These are phyloP conservation scores for Striga asiatica DNA, from an alignment of 257 asterid genomes.

Conservation along the genomic window DNA sequence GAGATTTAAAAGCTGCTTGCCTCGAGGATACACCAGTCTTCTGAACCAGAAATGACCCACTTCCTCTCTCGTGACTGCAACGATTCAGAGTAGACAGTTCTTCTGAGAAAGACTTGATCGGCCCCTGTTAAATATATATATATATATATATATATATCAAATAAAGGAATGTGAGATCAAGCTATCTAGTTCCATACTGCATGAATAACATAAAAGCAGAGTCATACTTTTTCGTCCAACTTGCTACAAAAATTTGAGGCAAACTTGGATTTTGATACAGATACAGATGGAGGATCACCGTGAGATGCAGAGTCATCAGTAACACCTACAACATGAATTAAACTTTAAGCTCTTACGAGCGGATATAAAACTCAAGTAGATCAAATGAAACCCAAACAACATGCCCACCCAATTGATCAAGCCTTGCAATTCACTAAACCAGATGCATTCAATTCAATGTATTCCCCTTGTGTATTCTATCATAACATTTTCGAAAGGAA, in stretches of 20 bases:
- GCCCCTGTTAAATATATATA: conserved; percentile 37
- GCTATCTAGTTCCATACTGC: conserved; percentile 16
- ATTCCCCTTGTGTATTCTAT: neutral
- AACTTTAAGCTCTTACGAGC: conserved; percentile 12
- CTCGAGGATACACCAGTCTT: conserved; percentile 31
- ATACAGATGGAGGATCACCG: conserved; percentile 24
- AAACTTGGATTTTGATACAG: conserved; percentile 24
- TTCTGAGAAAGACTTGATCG: conserved; percentile 22
- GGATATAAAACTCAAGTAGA: neutral
- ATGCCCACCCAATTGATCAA: conserved; percentile 5
- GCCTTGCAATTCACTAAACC: conserved; percentile 3
- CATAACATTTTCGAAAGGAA: neutral
- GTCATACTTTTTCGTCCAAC: conserved; percentile 37
- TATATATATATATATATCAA: too few species aligned
- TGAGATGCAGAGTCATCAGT: conserved; percentile 21
- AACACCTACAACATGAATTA: conserved; percentile 29
- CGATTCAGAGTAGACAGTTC: conserved; percentile 32
- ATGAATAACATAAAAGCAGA: conserved; percentile 16
- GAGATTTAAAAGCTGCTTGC: conserved; percentile 36
- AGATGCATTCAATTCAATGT: neutral
- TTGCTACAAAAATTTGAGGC: conserved; percentile 23
- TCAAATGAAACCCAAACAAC: neutral
- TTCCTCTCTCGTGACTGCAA: conserved; percentile 19
- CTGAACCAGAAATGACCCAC: conserved; percentile 14
- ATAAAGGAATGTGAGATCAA: conserved; percentile 13